Percentiles rank a stretch among this genome's conserved stretches.
Evolutionary conservation across 441 rosid genomes (phyloP).

Genomic region (Pelargonium citronellum): DNA sequence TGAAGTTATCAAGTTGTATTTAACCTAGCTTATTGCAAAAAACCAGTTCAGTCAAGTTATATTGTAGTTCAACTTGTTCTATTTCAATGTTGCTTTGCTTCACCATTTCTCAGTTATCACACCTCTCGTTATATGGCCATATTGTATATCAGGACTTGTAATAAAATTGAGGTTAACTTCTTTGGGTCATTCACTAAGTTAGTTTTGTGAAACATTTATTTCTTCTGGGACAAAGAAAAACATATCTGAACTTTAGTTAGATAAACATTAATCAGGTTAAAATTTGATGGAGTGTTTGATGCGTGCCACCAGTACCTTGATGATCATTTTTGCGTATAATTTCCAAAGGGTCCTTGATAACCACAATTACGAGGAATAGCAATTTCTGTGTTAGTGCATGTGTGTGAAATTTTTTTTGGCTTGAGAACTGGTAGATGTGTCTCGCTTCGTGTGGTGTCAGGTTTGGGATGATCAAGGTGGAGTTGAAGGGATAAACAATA

Average conservation of each 20-base stretch:
- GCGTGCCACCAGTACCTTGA: background rate
- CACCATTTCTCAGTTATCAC: too few relatives aligned
- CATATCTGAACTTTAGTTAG: background rate
- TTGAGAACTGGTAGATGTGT: conserved; percentile 2
- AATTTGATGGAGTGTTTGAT: conserved; percentile 1
- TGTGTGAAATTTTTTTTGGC: background rate
- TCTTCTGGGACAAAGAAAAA: background rate
- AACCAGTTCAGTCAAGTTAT: background rate
- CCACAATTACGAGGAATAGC: background rate
- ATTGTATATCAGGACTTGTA: background rate
- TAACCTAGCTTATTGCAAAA: background rate
- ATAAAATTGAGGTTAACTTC: background rate
- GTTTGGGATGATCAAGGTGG: background rate
- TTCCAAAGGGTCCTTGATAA: conserved; percentile 1
- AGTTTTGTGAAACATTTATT: background rate
- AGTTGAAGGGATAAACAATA: background rate
- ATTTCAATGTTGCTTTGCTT: background rate
- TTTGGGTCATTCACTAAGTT: background rate
- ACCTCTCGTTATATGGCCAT: background rate
- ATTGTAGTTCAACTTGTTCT: background rate
- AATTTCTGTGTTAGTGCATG: background rate
- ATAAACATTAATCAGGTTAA: background rate
- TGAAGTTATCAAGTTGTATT: background rate
- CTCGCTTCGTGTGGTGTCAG: background rate
- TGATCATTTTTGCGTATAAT: background rate